These are phyloP conservation scores for Tephrocybe sp. DNA, from an alignment of 768 basidiomycete genomes.

Conservation along the genomic window DNA sequence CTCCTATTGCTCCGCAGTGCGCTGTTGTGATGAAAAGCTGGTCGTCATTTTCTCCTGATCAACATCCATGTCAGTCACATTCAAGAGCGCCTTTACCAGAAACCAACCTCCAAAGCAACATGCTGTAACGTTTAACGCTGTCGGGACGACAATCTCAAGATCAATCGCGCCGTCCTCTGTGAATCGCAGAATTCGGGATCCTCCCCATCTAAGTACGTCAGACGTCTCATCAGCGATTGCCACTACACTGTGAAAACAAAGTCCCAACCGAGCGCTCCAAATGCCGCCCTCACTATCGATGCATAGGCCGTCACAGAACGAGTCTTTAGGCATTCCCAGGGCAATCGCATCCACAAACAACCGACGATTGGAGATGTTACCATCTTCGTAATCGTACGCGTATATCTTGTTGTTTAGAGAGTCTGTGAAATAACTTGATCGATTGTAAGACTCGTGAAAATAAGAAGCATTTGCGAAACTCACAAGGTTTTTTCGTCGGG, in stretches of 20 bases:
- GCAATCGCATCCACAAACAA: conserved; percentile 55
- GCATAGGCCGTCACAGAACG: conserved; percentile 66
- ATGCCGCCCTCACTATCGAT: conserved; percentile 60
- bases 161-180: conserved; percentile 51
- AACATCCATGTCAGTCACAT: background rate
- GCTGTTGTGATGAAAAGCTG: conserved; percentile 62
- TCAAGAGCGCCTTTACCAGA: background rate
- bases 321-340: conserved; percentile 44
- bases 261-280: conserved; percentile 56
- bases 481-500: conserved; percentile 60
- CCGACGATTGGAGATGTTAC: conserved; percentile 53
- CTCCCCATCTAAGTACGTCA: conserved; percentile 52
- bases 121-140: conserved; percentile 60
- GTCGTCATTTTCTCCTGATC: conserved; percentile 53
- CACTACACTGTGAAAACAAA: background rate
- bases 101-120: conserved; percentile 65
- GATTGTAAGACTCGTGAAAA: conserved; percentile 4
- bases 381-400: conserved; percentile 62
- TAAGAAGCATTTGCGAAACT: conserved; percentile 18
- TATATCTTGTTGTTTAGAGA: conserved; percentile 64
- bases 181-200: conserved; percentile 57
- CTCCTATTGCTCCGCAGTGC: conserved; percentile 58
- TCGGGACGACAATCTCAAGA: conserved; percentile 56
- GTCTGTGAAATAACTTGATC: conserved; percentile 66
- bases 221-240: conserved; percentile 1